phyloP scores from a whole-genome alignment of 768 basidiomycete species.

The Serendipita sp. region DNA sequence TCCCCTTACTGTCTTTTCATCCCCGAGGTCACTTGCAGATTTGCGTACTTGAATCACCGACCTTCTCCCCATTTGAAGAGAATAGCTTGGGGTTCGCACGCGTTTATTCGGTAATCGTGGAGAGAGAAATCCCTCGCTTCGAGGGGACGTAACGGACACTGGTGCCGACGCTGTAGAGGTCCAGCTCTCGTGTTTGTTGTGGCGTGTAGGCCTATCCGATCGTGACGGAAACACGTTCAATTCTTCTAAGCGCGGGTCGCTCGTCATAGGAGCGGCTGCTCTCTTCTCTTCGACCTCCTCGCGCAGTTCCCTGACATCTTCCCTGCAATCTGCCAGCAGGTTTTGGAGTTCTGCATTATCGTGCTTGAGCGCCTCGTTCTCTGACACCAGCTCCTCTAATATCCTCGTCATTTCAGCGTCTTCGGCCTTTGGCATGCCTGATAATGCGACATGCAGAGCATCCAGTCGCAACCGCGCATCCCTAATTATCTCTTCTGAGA shows the following conservation, averaged over 20 bases:
- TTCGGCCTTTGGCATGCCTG: conserved; percentile 15
- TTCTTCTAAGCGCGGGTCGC: not conserved
- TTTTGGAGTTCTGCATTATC: conserved; percentile 69
- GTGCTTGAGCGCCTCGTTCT: conserved; percentile 67
- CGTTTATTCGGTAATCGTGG: not conserved
- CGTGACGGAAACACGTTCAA: not conserved
- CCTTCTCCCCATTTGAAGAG: not conserved
- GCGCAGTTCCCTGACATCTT: conserved; percentile 52
- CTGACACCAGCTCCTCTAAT: conserved; percentile 70
- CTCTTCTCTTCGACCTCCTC: conserved; percentile 65
- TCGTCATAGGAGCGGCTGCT: conserved; percentile 22
- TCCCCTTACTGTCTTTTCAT: not conserved
- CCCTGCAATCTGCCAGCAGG: conserved; percentile 57
- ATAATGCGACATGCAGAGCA: conserved; percentile 41
- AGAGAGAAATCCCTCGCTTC: not conserved
- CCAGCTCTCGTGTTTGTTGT: not conserved
- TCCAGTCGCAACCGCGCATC: conserved; percentile 52
- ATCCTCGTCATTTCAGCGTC: conserved; percentile 42
- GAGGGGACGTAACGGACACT: not conserved
- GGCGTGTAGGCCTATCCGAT: not conserved
- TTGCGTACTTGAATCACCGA: not conserved
- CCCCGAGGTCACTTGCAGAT: not conserved
- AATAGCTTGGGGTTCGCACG: not conserved
- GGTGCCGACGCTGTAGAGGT: not conserved
- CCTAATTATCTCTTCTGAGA: conserved; percentile 48